Evolutionary conservation across 805 yeast genomes (phyloP).

Genomic region (Suhomyces prunicola): DNA sequence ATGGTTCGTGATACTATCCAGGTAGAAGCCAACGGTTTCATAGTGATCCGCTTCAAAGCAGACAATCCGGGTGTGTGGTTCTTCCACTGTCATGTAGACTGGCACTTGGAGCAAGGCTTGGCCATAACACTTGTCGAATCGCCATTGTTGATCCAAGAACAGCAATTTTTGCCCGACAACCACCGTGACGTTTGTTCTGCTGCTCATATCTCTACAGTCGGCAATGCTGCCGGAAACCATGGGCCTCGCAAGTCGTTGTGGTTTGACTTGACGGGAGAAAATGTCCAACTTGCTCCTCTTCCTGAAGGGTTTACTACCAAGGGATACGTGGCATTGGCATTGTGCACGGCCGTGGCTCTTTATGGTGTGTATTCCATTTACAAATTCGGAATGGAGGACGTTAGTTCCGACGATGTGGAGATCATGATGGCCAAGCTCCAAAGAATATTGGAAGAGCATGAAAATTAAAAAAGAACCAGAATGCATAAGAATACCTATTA

Average conservation of each 20-base stretch:
- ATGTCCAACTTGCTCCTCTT: conserved; percentile 55
- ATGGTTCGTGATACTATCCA: conserved; percentile 67
- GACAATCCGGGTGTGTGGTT: conserved; percentile 94
- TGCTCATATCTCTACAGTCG: conserved; percentile 45
- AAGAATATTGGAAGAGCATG: conserved; percentile 27
- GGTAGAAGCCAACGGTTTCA: conserved; percentile 64
- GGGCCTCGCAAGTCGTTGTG: conserved; percentile 50
- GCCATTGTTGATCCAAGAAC: conserved; percentile 49
- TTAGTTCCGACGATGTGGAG: conserved; percentile 47
- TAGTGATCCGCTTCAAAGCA: conserved; percentile 71
- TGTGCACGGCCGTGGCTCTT: conserved; percentile 55
- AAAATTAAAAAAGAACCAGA: neutral
- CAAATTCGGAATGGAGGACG: conserved; percentile 64
- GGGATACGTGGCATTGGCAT: conserved; percentile 61
- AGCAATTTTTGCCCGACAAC: conserved; percentile 36
- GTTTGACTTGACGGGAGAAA: conserved; percentile 59
- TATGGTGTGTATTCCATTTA: conserved; percentile 60
- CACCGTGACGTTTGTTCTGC: conserved; percentile 49
- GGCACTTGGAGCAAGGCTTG: conserved; percentile 81
- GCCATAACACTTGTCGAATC: conserved; percentile 72
- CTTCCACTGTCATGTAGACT: conserved; percentile 88
- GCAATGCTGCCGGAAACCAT: conserved; percentile 65
- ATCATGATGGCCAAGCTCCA: conserved; percentile 36
- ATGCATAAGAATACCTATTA: too few species aligned
- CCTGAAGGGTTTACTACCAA: conserved; percentile 69